Conservation (phyloP, 139 green algal genomes). For the Gonium pectorale region DNA sequence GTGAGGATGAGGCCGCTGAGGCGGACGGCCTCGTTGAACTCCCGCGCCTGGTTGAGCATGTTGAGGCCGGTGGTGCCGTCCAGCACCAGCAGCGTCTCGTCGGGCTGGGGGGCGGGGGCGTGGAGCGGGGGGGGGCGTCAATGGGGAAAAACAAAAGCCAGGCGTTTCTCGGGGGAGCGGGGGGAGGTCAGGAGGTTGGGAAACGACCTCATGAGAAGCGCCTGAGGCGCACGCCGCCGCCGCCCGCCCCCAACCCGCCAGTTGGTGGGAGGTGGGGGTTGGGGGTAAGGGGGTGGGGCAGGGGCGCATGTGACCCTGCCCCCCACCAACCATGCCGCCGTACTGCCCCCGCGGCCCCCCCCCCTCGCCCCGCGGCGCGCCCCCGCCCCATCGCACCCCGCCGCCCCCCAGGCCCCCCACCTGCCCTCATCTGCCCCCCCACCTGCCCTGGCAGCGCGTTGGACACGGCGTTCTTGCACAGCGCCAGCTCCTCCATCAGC, state of each 20-base stretch:
- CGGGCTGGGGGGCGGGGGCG: conserved; percentile 45
- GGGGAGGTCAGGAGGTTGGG: background rate
- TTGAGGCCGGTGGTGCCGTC: conserved; percentile 91
- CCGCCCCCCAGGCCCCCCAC: background rate
- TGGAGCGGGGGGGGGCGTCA: background rate
- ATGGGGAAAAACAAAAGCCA: too few species aligned
- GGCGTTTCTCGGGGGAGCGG: too few species aligned
- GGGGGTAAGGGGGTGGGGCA: too few species aligned
- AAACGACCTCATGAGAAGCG: too few species aligned
- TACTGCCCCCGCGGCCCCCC: background rate
- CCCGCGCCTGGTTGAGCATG: conserved; percentile 73
- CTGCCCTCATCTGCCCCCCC: background rate
- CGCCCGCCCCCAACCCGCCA: too few species aligned
- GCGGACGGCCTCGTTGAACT: conserved; percentile 91
- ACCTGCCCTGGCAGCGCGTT: conserved; percentile 39
- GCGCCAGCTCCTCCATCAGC: conserved; percentile 93
- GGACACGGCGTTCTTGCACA: conserved; percentile 56
- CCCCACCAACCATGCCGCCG: background rate
- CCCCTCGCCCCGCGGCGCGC: background rate
- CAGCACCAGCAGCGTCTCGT: conserved; percentile 96
- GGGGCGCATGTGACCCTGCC: too few species aligned
- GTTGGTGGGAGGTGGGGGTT: too few species aligned
- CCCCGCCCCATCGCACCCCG: background rate
- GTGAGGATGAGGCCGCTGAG: conserved; percentile 96
- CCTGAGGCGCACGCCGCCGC: background rate